Evolutionary conservation across 352 stramenopile genomes (phyloP).

Genomic region (Phytophthora sojae): DNA sequence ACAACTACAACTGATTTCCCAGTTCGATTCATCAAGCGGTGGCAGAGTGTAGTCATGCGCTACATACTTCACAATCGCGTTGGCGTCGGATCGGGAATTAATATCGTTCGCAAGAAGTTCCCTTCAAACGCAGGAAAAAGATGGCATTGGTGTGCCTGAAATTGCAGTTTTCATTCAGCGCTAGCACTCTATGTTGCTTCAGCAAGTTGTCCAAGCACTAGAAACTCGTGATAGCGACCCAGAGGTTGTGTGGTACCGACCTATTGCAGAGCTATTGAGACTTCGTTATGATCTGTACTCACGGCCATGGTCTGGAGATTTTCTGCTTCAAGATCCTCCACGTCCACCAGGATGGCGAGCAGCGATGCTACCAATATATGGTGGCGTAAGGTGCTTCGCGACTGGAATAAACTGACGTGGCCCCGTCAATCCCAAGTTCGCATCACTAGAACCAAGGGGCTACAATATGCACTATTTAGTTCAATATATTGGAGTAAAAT

Average conservation of each 20-base stretch:
- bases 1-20: neutral
- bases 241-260: neutral
- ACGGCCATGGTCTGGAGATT: neutral
- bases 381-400: neutral
- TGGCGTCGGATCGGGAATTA: too few relatives aligned
- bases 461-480: neutral
- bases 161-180: neutral
- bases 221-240: neutral
- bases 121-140: too few relatives aligned
- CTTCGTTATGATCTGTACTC: neutral
- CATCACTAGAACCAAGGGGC: neutral
- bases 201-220: neutral
- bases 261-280: neutral
- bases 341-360: neutral
- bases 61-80: too few relatives aligned
- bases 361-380: neutral
- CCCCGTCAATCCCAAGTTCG: neutral
- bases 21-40: neutral
- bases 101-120: too few relatives aligned
- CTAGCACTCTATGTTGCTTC: neutral
- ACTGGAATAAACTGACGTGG: constrained; percentile 5
- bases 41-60: too few relatives aligned
- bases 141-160: neutral
- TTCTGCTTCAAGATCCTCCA: constrained; percentile 6
- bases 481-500: too few relatives aligned